A percentile compares a stretch with the other conserved stretches of the same genome.
Evolutionary conservation across 805 yeast species (phyloP).

Genomic region (Yamadazyma nakazawae): DNA sequence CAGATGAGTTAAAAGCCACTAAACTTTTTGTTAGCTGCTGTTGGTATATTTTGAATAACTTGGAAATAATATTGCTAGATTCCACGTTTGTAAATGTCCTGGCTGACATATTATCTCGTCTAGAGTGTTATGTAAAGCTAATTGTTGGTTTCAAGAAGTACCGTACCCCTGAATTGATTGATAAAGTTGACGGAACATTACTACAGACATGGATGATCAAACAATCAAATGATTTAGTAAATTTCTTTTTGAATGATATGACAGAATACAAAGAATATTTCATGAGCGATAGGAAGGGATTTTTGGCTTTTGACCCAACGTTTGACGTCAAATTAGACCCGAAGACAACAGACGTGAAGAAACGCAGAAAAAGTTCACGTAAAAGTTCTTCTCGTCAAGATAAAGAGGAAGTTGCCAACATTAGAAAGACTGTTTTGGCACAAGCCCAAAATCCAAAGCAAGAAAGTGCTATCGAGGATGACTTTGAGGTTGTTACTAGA

Average conservation of each 20-base stretch:
- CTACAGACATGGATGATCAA: slow-evolving; percentile 19
- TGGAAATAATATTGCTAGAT: slow-evolving; percentile 59
- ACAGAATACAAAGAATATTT: slow-evolving; percentile 26
- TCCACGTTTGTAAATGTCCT: slow-evolving; percentile 26
- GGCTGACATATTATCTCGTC: slow-evolving; percentile 19
- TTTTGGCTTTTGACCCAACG: slow-evolving; percentile 31
- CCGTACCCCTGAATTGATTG: slow-evolving; percentile 15
- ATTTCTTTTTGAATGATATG: slow-evolving; percentile 20
- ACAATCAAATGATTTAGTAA: slow-evolving; percentile 17
- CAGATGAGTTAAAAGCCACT: slow-evolving; percentile 49
- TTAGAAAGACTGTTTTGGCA: slow-evolving; percentile 21
- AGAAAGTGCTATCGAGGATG: slow-evolving; percentile 19
- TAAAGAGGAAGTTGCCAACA: slow-evolving; percentile 18
- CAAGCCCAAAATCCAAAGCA: slow-evolving; percentile 13
- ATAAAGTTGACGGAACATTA: slow-evolving; percentile 6
- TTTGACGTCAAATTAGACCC: slow-evolving; percentile 28
- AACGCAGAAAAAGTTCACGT: slow-evolving; percentile 17
- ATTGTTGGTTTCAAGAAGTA: slow-evolving; percentile 26
- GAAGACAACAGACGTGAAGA: slow-evolving; percentile 16
- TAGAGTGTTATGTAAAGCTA: slow-evolving; percentile 27
- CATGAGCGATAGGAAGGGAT: slow-evolving; percentile 35
- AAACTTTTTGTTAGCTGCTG: slow-evolving; percentile 59
- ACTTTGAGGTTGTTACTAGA: slow-evolving; percentile 26
- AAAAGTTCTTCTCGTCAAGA: slow-evolving; percentile 22
- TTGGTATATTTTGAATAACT: slow-evolving; percentile 65